Percentiles rank a stretch among this genome's conserved stretches.
Evolutionary conservation across 139 green algal genomes (phyloP).

Genomic region (Parachlorella kessleri): DNA sequence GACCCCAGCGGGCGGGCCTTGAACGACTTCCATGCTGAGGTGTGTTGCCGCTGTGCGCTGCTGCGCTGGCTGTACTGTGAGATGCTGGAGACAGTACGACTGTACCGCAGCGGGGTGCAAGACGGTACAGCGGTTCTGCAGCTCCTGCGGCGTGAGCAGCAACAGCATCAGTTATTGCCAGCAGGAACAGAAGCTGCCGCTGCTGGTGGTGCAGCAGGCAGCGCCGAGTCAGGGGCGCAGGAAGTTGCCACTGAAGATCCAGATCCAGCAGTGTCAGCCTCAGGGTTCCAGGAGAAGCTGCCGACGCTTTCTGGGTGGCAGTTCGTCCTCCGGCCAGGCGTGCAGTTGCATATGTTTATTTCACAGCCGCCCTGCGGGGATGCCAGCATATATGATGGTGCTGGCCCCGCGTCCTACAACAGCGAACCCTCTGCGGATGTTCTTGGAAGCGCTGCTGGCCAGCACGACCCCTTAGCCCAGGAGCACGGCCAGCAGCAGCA

Average conservation of each 20-base stretch:
- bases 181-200: not conserved
- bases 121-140: not conserved
- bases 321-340: constrained; percentile 49
- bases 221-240: not conserved
- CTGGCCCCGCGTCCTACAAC: too few relatives aligned
- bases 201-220: not conserved
- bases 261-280: too few relatives aligned
- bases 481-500: too few relatives aligned
- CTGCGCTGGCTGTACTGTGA: constrained; percentile 72
- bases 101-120: not conserved
- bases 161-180: not conserved
- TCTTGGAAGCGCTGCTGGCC: too few relatives aligned
- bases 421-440: too few relatives aligned
- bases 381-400: constrained; percentile 66
- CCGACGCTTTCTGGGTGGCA: constrained; percentile 13
- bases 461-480: too few relatives aligned
- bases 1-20: constrained; percentile 42
- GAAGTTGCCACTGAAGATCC: too few relatives aligned
- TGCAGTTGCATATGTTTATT: constrained; percentile 80
- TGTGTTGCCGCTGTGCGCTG: constrained; percentile 65
- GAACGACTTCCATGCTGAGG: constrained; percentile 85
- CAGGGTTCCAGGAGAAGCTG: not conserved
- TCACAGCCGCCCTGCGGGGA: constrained; percentile 89
- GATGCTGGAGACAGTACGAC: constrained; percentile 7
- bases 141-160: not conserved